phyloP scores from a whole-genome alignment of 2,329 filamentous ascomycete species.

The Microcyclospora pomicola region DNA sequence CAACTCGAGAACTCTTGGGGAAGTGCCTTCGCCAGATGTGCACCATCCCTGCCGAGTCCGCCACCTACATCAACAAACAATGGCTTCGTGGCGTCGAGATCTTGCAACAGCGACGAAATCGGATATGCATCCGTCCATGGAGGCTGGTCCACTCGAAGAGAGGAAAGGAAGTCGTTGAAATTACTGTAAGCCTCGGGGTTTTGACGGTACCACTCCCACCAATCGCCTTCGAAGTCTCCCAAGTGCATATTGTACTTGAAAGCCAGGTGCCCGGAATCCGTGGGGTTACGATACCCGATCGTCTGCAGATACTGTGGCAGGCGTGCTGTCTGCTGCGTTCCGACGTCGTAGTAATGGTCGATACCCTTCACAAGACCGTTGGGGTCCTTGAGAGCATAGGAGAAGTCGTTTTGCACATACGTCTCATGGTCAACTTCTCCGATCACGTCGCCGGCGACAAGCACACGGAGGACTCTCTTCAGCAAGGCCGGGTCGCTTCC shows the following conservation, averaged over 20 bases:
- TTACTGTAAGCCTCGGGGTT: slow-evolving; percentile 1
- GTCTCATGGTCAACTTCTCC: slow-evolving; percentile 3
- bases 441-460: slow-evolving; percentile 5
- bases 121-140: slow-evolving; percentile 3
- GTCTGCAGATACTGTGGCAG: slow-evolving; percentile 7
- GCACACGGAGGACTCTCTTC: background rate
- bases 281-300: slow-evolving; percentile 6
- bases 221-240: slow-evolving; percentile 2
- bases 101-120: slow-evolving; percentile 1
- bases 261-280: slow-evolving; percentile 2
- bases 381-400: slow-evolving; percentile 4
- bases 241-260: slow-evolving; percentile 5
- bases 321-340: slow-evolving; percentile 2
- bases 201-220: slow-evolving; percentile 3
- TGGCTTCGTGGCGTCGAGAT: slow-evolving; percentile 4
- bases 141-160: slow-evolving; percentile 1
- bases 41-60: slow-evolving; percentile 10
- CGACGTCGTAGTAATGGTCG: slow-evolving; percentile 5
- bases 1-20: background rate
- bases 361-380: slow-evolving; percentile 5
- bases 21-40: slow-evolving; percentile 1
- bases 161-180: slow-evolving; percentile 6
- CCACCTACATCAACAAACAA: slow-evolving; percentile 15
- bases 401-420: slow-evolving; percentile 5
- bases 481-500: no score